Evolutionary conservation across 2,329 filamentous ascomycete species (phyloP), one percentile per base, ranked within the genome.

Genomic region (Colletotrichum sp.): DNA sequence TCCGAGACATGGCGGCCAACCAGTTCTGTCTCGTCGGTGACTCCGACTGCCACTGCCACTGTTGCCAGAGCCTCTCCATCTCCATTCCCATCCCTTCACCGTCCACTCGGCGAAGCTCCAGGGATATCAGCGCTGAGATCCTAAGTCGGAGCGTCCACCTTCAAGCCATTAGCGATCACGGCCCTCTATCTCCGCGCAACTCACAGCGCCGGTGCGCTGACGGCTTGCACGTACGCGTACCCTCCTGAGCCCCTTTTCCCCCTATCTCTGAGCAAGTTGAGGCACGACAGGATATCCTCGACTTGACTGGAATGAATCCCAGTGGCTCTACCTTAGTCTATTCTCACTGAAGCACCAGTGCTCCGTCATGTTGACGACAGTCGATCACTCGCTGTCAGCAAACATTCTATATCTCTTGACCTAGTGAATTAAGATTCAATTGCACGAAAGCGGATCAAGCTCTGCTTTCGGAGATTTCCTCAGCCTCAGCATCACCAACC

Each of bases 1-100:
- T 73, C 73, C 34, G 73, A 75, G 69, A 75, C 73, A 75, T 65
- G 63, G 73, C 73, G 73, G 69, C 34, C 73, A 63, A 59, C 52
- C 69, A 38, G 21, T 59, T 52, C 28, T 58, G 63, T 32, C 56
- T 64, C 12, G 21, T 65, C 73, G 69, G 69, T 32, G 48, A 75
- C 63, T 68, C 63, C 73, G 73, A 59, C 70, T 63, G 16, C 56
- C n/a, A 67, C 34, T 28, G 68, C 52, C 56, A 68, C 55, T n/a
- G 58, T 30, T 59, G 59, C 34, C 34, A 59, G 24, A 63, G 48
- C 66, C 14, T 30, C 43, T 10, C 43, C 61, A 58, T 16, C 48
- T 9, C 34, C 61, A 58, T 16, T 28, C 6, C 38, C 9, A 30
- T 7, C 34, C n/a, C 34, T 9, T 43, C 69, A 32, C 55, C 48